Evolutionary conservation across 371 early-diverging fungal genomes (phyloP).

Genomic region (Syncephalastrum sp.): DNA sequence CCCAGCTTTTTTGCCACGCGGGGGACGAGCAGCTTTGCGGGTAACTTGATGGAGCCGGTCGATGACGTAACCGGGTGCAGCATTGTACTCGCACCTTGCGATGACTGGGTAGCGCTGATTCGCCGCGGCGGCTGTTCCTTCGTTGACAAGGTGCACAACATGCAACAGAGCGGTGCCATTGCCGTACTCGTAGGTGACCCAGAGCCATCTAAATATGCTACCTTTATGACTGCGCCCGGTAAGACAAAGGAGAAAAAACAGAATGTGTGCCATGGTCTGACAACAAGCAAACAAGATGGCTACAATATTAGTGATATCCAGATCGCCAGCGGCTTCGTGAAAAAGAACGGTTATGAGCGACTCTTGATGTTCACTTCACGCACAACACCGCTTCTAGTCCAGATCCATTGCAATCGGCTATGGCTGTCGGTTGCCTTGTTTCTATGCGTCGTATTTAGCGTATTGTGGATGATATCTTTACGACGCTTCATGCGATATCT

Average conservation of each 20-base stretch:
- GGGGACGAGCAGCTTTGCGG: slow-evolving; percentile 2
- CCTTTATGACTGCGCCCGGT: slow-evolving; percentile 88
- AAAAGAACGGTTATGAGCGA: slow-evolving; percentile 54
- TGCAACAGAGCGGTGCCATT: slow-evolving; percentile 84
- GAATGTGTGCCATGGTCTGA: neutral
- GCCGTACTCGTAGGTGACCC: slow-evolving; percentile 89
- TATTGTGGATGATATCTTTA: slow-evolving; percentile 15
- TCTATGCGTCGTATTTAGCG: slow-evolving; percentile 22
- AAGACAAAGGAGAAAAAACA: slow-evolving; percentile 10
- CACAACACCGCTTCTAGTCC: no score
- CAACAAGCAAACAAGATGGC: slow-evolving; percentile 11
- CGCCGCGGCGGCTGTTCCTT: slow-evolving; percentile 85
- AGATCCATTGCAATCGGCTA: slow-evolving; percentile 1
- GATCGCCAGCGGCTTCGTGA: slow-evolving; percentile 78
- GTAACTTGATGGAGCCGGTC: slow-evolving; percentile 40
- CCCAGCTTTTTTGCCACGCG: no score
- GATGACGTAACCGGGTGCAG: slow-evolving; percentile 34
- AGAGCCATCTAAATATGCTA: slow-evolving; percentile 51
- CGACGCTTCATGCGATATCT: slow-evolving; percentile 53
- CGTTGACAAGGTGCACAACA: slow-evolving; percentile 80
- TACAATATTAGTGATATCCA: slow-evolving; percentile 69
- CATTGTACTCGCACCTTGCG: slow-evolving; percentile 26
- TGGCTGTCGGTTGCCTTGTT: slow-evolving; percentile 19
- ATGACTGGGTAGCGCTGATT: slow-evolving; percentile 78
- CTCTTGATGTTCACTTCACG: neutral